These are phyloP conservation scores for Capniomyces stellatus DNA, from an alignment of 371 early-diverging fungal genomes.

Conservation along the genomic window DNA sequence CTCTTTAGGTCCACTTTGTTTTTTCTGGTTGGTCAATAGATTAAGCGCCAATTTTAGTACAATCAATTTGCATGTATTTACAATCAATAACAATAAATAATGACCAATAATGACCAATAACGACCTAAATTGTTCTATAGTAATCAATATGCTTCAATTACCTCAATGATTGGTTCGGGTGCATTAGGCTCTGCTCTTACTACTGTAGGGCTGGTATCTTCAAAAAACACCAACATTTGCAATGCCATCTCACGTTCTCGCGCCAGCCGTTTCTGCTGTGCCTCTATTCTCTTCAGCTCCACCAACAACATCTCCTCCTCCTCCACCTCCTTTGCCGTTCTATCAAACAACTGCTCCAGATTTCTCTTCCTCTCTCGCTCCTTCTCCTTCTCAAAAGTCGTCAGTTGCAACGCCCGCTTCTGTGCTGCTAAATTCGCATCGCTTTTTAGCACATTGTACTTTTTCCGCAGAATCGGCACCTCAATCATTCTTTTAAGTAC, in stretches of 20 bases:
- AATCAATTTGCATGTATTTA: too few species aligned
- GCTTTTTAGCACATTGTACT: background rate
- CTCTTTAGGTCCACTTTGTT: too few species aligned
- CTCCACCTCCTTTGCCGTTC: conserved; percentile 60
- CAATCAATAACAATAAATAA: too few species aligned
- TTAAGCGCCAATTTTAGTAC: too few species aligned
- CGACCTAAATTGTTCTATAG: too few species aligned
- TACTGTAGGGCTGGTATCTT: conserved; percentile 7
- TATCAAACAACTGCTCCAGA: conserved; percentile 40
- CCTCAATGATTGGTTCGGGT: background rate
- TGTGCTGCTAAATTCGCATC: background rate
- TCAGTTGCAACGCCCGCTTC: background rate
- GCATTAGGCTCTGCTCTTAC: background rate
- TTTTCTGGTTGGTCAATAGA: too few species aligned
- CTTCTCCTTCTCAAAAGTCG: conserved; percentile 8
- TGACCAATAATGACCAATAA: too few species aligned
- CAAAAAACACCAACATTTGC: conserved; percentile 26
- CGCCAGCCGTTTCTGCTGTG: conserved; percentile 46
- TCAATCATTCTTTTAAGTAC: conserved; percentile 15
- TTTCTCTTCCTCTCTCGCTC: conserved; percentile 68
- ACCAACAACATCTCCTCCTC: conserved; percentile 61
- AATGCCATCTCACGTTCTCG: conserved; percentile 56
- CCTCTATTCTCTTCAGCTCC: conserved; percentile 60
- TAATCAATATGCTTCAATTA: too few species aligned
- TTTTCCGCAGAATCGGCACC: background rate